Evolutionary conservation across 179 eudicot genomes (phyloP), one percentile per base, ranked within the genome.

Genomic region (Beta lomatogona): DNA sequence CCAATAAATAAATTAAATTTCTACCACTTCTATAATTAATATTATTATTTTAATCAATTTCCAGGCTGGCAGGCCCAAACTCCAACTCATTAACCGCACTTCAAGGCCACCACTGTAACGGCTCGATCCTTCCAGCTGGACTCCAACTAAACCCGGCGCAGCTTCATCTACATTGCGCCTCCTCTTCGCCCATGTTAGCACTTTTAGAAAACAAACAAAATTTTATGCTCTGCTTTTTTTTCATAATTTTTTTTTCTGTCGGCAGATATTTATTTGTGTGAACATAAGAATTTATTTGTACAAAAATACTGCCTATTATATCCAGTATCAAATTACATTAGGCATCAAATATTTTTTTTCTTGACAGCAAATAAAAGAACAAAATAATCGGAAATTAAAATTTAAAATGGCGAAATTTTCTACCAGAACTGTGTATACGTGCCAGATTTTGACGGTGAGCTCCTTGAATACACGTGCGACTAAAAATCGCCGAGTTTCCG

Each of bases 401-500:
- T 28, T 18, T 4, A 31, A 64, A 59, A 60, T 59, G 36, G 21
- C 67, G 22, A 28, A 76, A 22, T 59, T 9, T 46, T 79, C 80
- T 75, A 83, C 77, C 71, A 6, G 78, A 14, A 36, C 11, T 48
- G 63, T 79, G 63, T 61, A 31, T 52, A 21, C 79, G 79, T 36
- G 74, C 55, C 9, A 12, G 31, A 61, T 63, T 28, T 6, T 50
- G 82, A 61, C 72, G 83, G 65, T 65, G 44, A 28, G 64, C 57
- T 72, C 44, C 58, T 5, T 16, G 9, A 11, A 3, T 50, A 22
- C 60, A 71, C 58, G 82, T 73, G 64, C 63, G 52, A 68, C 81
- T 88, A 91, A 82, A 89, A 89, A 83, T 85, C 83, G 84, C 88
- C 93, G 82, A 93, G 81, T 91, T 93, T 93, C 65, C 98, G 86